phyloP scores from a whole-genome alignment of 768 basidiomycete genomes.

The Cystoderma amianthinum region DNA sequence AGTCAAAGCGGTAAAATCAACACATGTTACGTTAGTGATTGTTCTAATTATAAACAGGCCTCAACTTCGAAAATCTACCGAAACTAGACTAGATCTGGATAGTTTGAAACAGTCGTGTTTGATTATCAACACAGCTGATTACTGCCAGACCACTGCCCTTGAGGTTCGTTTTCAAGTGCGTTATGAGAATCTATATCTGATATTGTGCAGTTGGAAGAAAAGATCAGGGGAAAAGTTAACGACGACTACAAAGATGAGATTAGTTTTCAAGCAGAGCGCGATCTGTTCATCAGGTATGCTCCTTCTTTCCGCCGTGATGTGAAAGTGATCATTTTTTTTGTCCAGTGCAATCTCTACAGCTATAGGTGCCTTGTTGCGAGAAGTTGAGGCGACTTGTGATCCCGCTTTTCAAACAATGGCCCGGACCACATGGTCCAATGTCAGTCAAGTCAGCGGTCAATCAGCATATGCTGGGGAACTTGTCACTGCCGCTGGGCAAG shows the following conservation, averaged over 20 bases:
- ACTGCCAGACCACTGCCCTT: slow-evolving; percentile 86
- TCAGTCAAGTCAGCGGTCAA: slow-evolving; percentile 82
- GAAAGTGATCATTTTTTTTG: not conserved
- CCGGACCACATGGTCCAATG: slow-evolving; percentile 69
- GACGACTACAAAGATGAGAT: slow-evolving; percentile 73
- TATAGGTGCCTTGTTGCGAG: slow-evolving; percentile 72
- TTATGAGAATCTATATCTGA: slow-evolving; percentile 1
- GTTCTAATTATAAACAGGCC: too few relatives aligned
- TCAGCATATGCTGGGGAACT: slow-evolving; percentile 79
- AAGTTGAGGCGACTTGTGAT: slow-evolving; percentile 84
- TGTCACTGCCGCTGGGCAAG: slow-evolving; percentile 64
- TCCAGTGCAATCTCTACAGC: slow-evolving; percentile 71
- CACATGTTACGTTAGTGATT: too few relatives aligned
- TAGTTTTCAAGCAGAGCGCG: slow-evolving; percentile 78
- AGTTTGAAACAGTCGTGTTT: slow-evolving; percentile 81
- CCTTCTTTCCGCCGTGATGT: not conserved
- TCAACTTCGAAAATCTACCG: slow-evolving; percentile 62
- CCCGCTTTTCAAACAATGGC: slow-evolving; percentile 70
- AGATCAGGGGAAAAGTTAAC: slow-evolving; percentile 76
- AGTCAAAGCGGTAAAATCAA: slow-evolving; percentile 64
- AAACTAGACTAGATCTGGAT: slow-evolving; percentile 68
- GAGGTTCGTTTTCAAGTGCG: slow-evolving; percentile 45
- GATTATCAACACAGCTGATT: slow-evolving; percentile 96
- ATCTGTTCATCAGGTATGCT: slow-evolving; percentile 79
- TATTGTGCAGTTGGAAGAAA: slow-evolving; percentile 75